Evolutionary conservation across 1,139 yeast species (phyloP).

Genomic region (Yamadazyma friedrichii): DNA sequence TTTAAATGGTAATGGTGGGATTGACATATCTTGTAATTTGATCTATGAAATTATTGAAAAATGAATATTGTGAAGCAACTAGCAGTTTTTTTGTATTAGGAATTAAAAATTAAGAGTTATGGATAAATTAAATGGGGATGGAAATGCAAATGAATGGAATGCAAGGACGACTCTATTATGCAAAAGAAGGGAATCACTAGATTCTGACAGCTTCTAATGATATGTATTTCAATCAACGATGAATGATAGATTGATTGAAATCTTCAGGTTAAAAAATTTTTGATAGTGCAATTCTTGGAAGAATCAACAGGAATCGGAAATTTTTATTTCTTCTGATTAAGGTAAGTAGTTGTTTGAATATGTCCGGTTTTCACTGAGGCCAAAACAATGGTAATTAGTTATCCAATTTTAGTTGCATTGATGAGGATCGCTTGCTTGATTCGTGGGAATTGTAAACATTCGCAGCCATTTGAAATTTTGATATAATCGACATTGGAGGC

Average conservation of each 20-base stretch:
- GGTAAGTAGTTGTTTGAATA: constrained; percentile 4
- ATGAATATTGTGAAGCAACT: no score
- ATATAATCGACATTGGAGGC: neutral
- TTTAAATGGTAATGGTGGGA: constrained; percentile 58
- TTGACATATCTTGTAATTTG: constrained; percentile 13
- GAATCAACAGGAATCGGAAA: constrained; percentile 1
- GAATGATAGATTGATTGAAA: neutral
- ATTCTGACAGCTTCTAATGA: no score
- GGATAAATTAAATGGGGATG: neutral
- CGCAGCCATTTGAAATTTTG: constrained; percentile 2
- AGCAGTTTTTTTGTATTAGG: neutral
- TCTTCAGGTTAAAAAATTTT: no score
- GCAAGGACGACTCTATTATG: neutral
- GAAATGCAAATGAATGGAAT: constrained; percentile 1
- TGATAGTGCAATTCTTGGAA: no score
- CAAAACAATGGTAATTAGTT: neutral
- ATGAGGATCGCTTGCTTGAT: neutral
- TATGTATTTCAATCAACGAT: neutral
- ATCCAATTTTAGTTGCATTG: neutral
- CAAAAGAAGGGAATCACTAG: no score
- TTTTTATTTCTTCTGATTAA: constrained; percentile 8
- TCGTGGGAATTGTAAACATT: constrained; percentile 3
- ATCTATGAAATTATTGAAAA: neutral
- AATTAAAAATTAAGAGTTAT: neutral
- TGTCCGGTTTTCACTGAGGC: neutral